Base-by-base conservation (phyloP, 352 stramenopile species). In the Pythium chondricola region DNA sequence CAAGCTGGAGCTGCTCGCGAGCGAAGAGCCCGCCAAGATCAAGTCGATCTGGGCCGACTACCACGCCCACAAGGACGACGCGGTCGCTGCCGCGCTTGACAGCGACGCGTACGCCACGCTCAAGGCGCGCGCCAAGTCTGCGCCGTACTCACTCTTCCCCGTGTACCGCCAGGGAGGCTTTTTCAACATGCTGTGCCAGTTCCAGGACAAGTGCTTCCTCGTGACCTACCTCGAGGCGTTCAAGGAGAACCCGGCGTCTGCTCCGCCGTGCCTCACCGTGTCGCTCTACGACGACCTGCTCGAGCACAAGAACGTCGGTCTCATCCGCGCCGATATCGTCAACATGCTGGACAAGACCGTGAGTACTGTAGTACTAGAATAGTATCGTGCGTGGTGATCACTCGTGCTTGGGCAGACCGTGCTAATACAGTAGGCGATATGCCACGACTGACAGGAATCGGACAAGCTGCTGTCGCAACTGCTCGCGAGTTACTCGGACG, bases 171-270 rank as follows among this genome's bases (percentile, higher is more conserved):
- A 93, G 48, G 72, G 79, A 0, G 83, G 83, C 2, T 93, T 86
- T 48, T 93, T 95, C 69, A 93, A 88, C 51, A 86, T 95, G 75
- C 44, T 95, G 45, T 89, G 75, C 42, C 84, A 95, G 62, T 93
- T 91, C 67, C 84, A 93, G 65, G 80, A 91, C 56, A 90, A 81
- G 56, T 92, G 82, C 61, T 93, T 93, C 42, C 57, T 95, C 9
- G 41, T 93, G 48, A 95, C 84, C 37, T 93, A 84, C 54, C 65
- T 95, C 13, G 84, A 95, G 35, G 83, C 79, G 10, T 95, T 91
- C 67, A 89, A 88, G 51, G 75, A 93, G 62, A 87, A 93, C 68
- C 83, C 84, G 13, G 61, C 60, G 3, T 63, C 70, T 2, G 84
- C 84, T 13, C 76, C 80, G 27, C 84, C 84, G 14, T 93, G 82